phyloP scores from a whole-genome alignment of 2,329 filamentous ascomycete genomes.

The Colletotrichum tropicale region DNA sequence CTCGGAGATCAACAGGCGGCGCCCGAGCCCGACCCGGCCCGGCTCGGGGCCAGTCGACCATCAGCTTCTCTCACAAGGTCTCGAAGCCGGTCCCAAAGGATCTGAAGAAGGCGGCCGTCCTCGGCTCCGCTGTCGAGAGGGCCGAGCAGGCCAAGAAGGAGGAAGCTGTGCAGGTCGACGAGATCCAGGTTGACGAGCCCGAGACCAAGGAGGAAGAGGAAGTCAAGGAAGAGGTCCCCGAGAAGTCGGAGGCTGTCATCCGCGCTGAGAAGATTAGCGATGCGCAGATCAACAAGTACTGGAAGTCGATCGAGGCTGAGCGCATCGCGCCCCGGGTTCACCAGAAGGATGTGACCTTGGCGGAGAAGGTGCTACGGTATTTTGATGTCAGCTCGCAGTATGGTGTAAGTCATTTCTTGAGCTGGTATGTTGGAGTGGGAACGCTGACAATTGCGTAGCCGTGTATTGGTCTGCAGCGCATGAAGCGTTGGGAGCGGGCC shows the following conservation, averaged over 20 bases:
- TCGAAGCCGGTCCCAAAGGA: slow-evolving; percentile 58
- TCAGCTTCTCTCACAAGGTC: slow-evolving; percentile 62
- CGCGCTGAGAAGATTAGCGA: slow-evolving; percentile 70
- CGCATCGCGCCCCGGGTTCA: slow-evolving; percentile 76
- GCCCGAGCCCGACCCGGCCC: slow-evolving; percentile 37
- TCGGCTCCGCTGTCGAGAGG: slow-evolving; percentile 31
- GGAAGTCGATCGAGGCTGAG: slow-evolving; percentile 72
- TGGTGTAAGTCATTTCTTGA: slow-evolving; percentile 70
- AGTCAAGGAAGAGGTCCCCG: slow-evolving; percentile 30
- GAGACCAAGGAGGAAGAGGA: slow-evolving; percentile 29
- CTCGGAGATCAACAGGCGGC: slow-evolving; percentile 51
- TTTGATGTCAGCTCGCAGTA: slow-evolving; percentile 93
- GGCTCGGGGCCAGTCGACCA: slow-evolving; percentile 56
- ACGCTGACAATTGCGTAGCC: slow-evolving; percentile 59
- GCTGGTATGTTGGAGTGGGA: not conserved
- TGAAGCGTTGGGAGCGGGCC: slow-evolving; percentile 88
- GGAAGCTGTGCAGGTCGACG: slow-evolving; percentile 23
- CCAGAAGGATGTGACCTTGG: slow-evolving; percentile 71
- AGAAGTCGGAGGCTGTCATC: slow-evolving; percentile 57
- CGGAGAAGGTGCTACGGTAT: slow-evolving; percentile 88
- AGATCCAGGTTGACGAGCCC: slow-evolving; percentile 23
- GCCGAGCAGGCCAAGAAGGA: slow-evolving; percentile 20
- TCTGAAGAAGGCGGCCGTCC: slow-evolving; percentile 42
- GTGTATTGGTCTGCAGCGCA: slow-evolving; percentile 81
- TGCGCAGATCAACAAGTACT: slow-evolving; percentile 77